A percentile compares a stretch with the other conserved stretches of the same genome.
phyloP scores from a whole-genome alignment of 1,139 yeast species.

The Schwanniomyces etchellsii region DNA sequence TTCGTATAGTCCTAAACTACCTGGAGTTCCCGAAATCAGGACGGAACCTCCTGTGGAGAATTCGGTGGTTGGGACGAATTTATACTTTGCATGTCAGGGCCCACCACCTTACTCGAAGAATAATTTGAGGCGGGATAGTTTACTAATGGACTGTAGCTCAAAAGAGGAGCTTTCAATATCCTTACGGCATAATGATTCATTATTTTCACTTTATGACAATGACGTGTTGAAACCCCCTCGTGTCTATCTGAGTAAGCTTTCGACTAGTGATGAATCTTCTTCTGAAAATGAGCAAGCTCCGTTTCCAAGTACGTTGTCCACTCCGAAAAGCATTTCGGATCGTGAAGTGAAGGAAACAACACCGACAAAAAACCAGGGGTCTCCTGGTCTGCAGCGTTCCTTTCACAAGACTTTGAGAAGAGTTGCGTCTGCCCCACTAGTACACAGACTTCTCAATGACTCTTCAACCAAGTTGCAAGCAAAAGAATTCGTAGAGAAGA shows the following conservation, averaged over 20 bases:
- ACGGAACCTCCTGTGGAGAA: slow-evolving; percentile 10
- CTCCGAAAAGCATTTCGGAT: neutral
- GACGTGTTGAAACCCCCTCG: slow-evolving; percentile 23
- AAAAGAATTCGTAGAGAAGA: slow-evolving; percentile 11
- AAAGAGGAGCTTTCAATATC: slow-evolving; percentile 26
- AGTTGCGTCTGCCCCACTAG: slow-evolving; percentile 80
- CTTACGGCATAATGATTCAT: slow-evolving; percentile 41
- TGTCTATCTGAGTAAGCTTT: slow-evolving; percentile 9
- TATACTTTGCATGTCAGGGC: slow-evolving; percentile 52
- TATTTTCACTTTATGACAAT: slow-evolving; percentile 24
- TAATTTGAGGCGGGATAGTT: slow-evolving; percentile 22
- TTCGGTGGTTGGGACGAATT: slow-evolving; percentile 36
- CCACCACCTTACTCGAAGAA: slow-evolving; percentile 44
- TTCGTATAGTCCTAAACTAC: neutral
- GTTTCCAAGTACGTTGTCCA: neutral
- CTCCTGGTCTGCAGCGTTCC: slow-evolving; percentile 3
- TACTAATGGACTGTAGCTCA: slow-evolving; percentile 7
- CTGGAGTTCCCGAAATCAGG: slow-evolving; percentile 5
- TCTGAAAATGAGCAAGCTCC: slow-evolving; percentile 5
- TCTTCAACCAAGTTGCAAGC: slow-evolving; percentile 6
- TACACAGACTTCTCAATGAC: slow-evolving; percentile 31
- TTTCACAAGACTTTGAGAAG: slow-evolving; percentile 58
- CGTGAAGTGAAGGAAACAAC: neutral
- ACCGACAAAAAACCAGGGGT: neutral
- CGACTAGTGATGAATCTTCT: slow-evolving; percentile 9